Conservation (phyloP, 768 basidiomycete genomes). For the Tulasnella sp. region DNA sequence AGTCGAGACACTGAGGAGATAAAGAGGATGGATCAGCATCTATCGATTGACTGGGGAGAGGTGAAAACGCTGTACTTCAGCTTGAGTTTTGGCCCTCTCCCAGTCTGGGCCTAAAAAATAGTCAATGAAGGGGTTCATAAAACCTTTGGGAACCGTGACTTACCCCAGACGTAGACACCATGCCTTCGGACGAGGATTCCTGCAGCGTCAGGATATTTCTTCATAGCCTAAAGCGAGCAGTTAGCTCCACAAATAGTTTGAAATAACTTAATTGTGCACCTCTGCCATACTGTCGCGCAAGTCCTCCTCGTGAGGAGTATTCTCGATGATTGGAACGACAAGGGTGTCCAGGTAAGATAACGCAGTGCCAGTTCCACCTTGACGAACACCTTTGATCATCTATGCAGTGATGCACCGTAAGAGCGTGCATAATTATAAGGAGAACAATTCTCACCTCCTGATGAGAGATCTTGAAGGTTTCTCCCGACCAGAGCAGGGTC, state of each 20-base stretch:
- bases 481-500: constrained; percentile 73
- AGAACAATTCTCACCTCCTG: constrained; percentile 50
- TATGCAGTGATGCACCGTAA: constrained; percentile 41
- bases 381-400: constrained; percentile 91
- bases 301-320: constrained; percentile 89
- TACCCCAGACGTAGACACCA: constrained; percentile 87
- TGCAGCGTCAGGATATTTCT: constrained; percentile 73
- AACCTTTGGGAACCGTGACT: constrained; percentile 33
- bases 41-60: background rate
- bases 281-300: constrained; percentile 85
- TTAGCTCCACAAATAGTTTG: background rate
- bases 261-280: constrained; percentile 37
- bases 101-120: constrained; percentile 59
- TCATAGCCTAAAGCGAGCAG: constrained; percentile 59
- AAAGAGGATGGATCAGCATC: background rate
- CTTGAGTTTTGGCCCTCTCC: constrained; percentile 89
- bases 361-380: constrained; percentile 73
- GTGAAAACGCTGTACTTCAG: constrained; percentile 57
- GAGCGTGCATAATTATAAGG: background rate
- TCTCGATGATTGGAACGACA: constrained; percentile 85
- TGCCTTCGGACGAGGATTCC: constrained; percentile 78
- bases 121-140: background rate
- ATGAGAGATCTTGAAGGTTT: constrained; percentile 78
- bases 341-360: constrained; percentile 85
- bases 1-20: constrained; percentile 73